These are phyloP conservation scores for Grammothele lineata DNA, from an alignment of 768 basidiomycete species.

Conservation along the genomic window DNA sequence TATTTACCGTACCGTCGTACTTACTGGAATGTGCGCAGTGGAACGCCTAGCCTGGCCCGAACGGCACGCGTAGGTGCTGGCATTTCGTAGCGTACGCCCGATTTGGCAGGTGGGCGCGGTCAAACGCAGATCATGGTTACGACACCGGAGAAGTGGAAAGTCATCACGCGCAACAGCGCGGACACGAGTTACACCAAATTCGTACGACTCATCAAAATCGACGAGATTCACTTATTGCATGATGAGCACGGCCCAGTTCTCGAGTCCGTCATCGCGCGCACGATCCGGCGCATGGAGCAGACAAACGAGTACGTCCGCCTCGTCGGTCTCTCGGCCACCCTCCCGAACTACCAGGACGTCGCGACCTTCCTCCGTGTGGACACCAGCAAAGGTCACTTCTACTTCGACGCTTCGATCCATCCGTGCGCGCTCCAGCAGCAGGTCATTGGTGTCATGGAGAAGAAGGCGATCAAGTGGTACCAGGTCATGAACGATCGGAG, in stretches of 20 bases:
- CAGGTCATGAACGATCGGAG: slow-evolving; percentile 98
- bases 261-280: slow-evolving; percentile 85
- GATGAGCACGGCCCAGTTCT: slow-evolving; percentile 98
- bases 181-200: slow-evolving; percentile 97
- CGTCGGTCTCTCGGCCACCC: slow-evolving; percentile 91
- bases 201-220: slow-evolving; percentile 93
- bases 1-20: too few species aligned
- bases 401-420: slow-evolving; percentile 92
- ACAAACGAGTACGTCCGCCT: slow-evolving; percentile 90
- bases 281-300: slow-evolving; percentile 92
- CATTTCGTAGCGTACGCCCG: too few species aligned
- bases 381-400: slow-evolving; percentile 87
- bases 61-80: too few species aligned
- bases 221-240: slow-evolving; percentile 96
- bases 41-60: too few species aligned
- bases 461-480: slow-evolving; percentile 98
- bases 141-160: slow-evolving; percentile 99
- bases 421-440: slow-evolving; percentile 97
- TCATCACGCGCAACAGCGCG: slow-evolving; percentile 96
- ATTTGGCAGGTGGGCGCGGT: too few species aligned
- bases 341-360: slow-evolving; percentile 98
- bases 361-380: slow-evolving; percentile 96
- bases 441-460: slow-evolving; percentile 97
- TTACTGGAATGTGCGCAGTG: too few species aligned
- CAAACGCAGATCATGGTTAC: slow-evolving; percentile 98